Evolutionary conservation across 805 yeast genomes (phyloP).

Genomic region (Grigorovia jiainica): DNA sequence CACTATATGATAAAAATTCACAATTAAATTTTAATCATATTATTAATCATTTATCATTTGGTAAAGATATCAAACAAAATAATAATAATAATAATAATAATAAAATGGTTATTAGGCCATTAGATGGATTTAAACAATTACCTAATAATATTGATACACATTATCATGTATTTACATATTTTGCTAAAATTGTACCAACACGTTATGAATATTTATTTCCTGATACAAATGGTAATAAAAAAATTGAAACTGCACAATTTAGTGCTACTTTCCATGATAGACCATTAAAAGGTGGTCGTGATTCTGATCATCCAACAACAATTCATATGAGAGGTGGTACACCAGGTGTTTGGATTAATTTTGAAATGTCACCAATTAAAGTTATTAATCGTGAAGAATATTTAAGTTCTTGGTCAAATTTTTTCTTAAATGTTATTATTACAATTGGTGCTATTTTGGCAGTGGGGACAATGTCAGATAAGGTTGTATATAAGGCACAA

Average conservation of each 20-base stretch:
- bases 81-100: constrained; percentile 2
- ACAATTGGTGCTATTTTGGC: constrained; percentile 91
- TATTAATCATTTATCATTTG: constrained; percentile 78
- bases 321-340: constrained; percentile 75
- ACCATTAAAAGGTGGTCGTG: constrained; percentile 78
- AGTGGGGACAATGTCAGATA: constrained; percentile 81
- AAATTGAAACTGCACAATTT: constrained; percentile 77
- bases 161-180: constrained; percentile 62
- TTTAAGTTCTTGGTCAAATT: constrained; percentile 69
- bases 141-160: constrained; percentile 36
- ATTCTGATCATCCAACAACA: constrained; percentile 84
- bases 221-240: constrained; percentile 23
- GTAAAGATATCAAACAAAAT: constrained; percentile 27
- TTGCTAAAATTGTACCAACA: constrained; percentile 82
- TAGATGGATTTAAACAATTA: constrained; percentile 40
- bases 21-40: constrained; percentile 68
- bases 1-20: constrained; percentile 52
- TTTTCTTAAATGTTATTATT: constrained; percentile 71
- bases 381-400: constrained; percentile 73
- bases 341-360: constrained; percentile 80
- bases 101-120: constrained; percentile 44
- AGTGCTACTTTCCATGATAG: constrained; percentile 83
- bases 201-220: constrained; percentile 73
- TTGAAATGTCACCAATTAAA: constrained; percentile 89
- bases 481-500: constrained; percentile 84